Percentiles rank a stretch among this genome's conserved stretches.
Evolutionary conservation across 768 basidiomycete species (phyloP).

Genomic region (Paxillus involutus): DNA sequence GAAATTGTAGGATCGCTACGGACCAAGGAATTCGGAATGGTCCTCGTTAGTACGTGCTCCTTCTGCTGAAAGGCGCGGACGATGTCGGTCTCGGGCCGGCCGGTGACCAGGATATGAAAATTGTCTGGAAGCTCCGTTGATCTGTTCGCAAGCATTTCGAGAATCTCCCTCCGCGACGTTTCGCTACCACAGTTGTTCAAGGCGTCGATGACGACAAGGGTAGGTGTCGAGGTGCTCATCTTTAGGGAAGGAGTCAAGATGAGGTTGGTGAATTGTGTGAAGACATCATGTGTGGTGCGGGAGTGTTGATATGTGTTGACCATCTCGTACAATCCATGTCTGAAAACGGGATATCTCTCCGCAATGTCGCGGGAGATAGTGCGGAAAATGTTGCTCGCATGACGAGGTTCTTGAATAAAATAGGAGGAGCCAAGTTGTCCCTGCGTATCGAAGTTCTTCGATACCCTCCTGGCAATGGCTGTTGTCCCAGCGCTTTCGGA

Average conservation of each 20-base stretch:
- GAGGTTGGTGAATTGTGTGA: background rate
- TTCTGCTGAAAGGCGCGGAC: background rate
- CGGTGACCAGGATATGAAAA: background rate
- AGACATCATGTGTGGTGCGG: background rate
- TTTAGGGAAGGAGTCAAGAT: background rate
- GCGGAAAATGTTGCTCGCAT: conserved; percentile 8
- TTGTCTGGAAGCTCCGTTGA: background rate
- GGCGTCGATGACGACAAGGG: conserved; percentile 1
- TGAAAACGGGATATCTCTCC: conserved; percentile 6
- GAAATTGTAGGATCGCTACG: too few species aligned
- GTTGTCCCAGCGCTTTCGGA: conserved; percentile 3
- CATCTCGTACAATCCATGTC: background rate
- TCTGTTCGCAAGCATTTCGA: background rate
- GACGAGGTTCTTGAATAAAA: conserved; percentile 8
- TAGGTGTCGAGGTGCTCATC: background rate
- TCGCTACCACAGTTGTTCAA: background rate
- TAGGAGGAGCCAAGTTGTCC: conserved; percentile 17
- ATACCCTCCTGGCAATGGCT: conserved; percentile 12
- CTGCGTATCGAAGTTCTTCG: conserved; percentile 3
- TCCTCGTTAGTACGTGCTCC: background rate
- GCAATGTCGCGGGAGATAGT: conserved; percentile 24
- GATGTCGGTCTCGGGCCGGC: background rate
- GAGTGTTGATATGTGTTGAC: background rate
- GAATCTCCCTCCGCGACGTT: background rate
- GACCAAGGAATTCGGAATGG: too few species aligned